Percentiles rank a stretch among this genome's conserved stretches.
These are phyloP conservation scores for Aspergillus sp. DNA, from an alignment of 2,329 filamentous ascomycete genomes.

Conservation along the genomic window DNA sequence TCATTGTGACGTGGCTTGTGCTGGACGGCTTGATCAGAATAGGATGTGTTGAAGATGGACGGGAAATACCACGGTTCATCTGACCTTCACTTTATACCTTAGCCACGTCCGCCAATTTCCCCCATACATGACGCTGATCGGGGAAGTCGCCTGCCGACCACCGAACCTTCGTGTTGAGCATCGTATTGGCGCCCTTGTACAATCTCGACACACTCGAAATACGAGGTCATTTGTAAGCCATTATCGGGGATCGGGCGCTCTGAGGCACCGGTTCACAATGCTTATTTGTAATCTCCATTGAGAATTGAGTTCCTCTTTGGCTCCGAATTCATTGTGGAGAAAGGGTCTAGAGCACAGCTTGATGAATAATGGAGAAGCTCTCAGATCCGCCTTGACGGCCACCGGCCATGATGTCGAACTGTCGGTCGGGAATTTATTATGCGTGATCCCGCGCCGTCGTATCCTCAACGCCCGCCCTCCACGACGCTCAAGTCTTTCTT, in stretches of 20 bases:
- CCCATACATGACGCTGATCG: neutral
- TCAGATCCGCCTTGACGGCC: neutral
- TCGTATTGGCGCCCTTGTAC: neutral
- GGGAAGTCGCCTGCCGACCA: neutral
- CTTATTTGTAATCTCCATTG: neutral
- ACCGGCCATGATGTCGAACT: neutral
- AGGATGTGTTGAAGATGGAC: neutral
- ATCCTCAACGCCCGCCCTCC: neutral
- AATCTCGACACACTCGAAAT: neutral
- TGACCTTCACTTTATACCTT: neutral
- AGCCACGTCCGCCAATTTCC: neutral
- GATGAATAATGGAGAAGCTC: neutral
- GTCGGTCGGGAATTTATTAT: neutral
- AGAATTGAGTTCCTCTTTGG: too few relatives aligned
- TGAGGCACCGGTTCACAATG: neutral
- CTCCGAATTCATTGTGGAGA: too few relatives aligned
- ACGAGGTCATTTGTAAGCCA: slow-evolving; percentile 6
- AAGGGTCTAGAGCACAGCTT: neutral
- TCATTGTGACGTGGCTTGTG: neutral
- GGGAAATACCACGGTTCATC: neutral
- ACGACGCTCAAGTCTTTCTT: neutral
- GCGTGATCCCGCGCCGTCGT: neutral
- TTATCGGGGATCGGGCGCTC: neutral
- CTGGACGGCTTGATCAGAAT: neutral
- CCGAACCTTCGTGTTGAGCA: neutral